Percentiles rank a stretch among this genome's conserved stretches.
Evolutionary conservation across 495 filamentous ascomycete species (phyloP).

Genomic region (Trichoderma orchidacearum): DNA sequence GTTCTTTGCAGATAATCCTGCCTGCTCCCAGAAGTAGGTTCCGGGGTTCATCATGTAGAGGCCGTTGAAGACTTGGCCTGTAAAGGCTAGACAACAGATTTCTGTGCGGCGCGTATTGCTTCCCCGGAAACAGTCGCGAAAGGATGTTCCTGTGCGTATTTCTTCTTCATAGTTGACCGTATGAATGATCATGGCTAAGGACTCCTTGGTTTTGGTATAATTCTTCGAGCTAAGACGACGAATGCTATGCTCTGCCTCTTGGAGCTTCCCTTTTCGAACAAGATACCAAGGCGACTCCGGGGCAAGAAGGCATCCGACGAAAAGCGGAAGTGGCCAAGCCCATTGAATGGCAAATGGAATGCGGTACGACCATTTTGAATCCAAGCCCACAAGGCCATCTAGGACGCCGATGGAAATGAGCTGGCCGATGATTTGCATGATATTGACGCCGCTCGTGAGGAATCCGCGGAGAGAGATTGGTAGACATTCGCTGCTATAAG

Average conservation of each 20-base stretch:
- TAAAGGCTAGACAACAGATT: constrained; percentile 48
- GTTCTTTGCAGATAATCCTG: constrained; percentile 34
- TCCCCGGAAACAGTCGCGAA: constrained; percentile 51
- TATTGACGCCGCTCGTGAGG: constrained; percentile 54
- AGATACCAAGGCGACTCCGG: constrained; percentile 67
- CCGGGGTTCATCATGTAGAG: constrained; percentile 52
- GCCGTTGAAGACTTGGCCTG: constrained; percentile 51
- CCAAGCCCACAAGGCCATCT: constrained; percentile 30
- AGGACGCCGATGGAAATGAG: constrained; percentile 51
- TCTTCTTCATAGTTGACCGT: constrained; percentile 50
- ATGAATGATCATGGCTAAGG: constrained; percentile 54
- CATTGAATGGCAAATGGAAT: constrained; percentile 48
- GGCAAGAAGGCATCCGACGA: constrained; percentile 44
- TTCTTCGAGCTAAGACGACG: constrained; percentile 36
- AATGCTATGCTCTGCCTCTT: constrained; percentile 31
- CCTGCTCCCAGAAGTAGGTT: constrained; percentile 54
- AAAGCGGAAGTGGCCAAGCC: constrained; percentile 38
- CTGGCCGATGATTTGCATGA: constrained; percentile 60
- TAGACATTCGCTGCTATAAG: constrained; percentile 46
- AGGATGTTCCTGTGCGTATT: constrained; percentile 27
- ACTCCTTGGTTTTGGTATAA: constrained; percentile 2
- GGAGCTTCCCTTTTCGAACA: constrained; percentile 43
- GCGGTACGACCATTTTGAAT: constrained; percentile 59
- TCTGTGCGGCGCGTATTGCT: constrained; percentile 50
- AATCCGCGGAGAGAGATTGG: constrained; percentile 46